Conservation (phyloP, 257 asterid species). For the Nicotiana undulata region DNA sequence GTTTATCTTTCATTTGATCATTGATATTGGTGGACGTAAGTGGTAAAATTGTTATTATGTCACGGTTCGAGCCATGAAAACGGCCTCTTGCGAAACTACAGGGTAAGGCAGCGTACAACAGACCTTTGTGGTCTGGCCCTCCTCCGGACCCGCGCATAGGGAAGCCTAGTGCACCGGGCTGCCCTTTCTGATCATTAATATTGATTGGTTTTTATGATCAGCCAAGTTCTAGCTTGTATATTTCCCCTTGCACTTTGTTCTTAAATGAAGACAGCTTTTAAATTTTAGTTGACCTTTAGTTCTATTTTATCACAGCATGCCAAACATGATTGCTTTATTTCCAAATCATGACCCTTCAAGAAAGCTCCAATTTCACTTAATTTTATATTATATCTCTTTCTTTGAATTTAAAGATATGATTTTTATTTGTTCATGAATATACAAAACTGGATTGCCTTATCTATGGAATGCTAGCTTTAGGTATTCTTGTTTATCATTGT, state of each 20-base stretch:
- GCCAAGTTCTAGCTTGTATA: background rate
- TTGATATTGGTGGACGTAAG: too few species aligned
- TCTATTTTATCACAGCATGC: background rate
- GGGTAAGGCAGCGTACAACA: too few species aligned
- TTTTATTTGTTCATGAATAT: background rate
- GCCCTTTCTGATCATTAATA: background rate
- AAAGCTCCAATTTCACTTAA: background rate
- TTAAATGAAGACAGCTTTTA: background rate
- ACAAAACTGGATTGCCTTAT: background rate
- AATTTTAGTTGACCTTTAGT: background rate
- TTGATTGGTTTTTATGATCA: background rate
- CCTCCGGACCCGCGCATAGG: too few species aligned
- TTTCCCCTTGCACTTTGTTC: background rate
- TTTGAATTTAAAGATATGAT: background rate
- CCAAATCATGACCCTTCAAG: background rate
- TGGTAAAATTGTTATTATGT: too few species aligned
- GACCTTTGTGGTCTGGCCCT: too few species aligned
- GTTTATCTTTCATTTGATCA: background rate
- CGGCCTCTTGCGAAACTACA: too few species aligned
- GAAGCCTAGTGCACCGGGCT: too few species aligned
- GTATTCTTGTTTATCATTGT: slow-evolving; percentile 5
- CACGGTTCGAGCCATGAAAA: too few species aligned
- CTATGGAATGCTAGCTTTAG: slow-evolving; percentile 8
- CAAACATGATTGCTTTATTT: background rate
- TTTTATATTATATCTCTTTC: background rate